Base-by-base conservation (phyloP, 768 basidiomycete genomes). In the Macrolepiota dolichaula region DNA sequence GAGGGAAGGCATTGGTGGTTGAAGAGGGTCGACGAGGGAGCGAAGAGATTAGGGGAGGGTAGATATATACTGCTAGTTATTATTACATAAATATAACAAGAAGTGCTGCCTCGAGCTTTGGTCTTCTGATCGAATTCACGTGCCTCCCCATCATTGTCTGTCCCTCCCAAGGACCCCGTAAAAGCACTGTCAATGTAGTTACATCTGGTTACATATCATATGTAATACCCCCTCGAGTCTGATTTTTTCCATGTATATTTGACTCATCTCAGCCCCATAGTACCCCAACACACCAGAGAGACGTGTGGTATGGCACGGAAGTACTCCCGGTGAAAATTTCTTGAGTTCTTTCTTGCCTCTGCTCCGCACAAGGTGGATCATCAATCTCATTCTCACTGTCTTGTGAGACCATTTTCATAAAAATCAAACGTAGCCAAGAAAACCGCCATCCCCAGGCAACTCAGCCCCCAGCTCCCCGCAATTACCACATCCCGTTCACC, bases 41-140 rank as follows among this genome's bases (percentile, higher is more conserved):
- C 15, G 27, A 35, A 24, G n/a, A 42, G 19, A n/a, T n/a, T 61
- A 47, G 47, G 42, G 40, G 27, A 25, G 19, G 42, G 29, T 57
- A 47, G 56, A 59, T 38, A 64, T 62, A 55, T 67, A 60, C 55
- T 51, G 63, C n/a, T 44, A 13, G 17, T 47, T 32, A 60, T 47
- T 32, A 60, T 70, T 69, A 68, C 65, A 62, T 68, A 68, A 73
- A 71, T 62, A 49, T 62, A 62, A 56, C 63, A 51, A 44, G 46
- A 63, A 57, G 63, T 35, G 62, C 37, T 25, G 63, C 67, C 70
- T 68, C 67, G 63, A 70, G 71, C 65, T 57, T 60, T 55, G 27
- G 29, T 7, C 55, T 62, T 71, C 72, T 72, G 70, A 73, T 75
- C 67, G 69, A 74, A 70, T 63, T 72, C 73, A 71, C 73, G 70